Evolutionary conservation across 129 eudicot genomes (phyloP).

Genomic region (Flaveria trinervia): DNA sequence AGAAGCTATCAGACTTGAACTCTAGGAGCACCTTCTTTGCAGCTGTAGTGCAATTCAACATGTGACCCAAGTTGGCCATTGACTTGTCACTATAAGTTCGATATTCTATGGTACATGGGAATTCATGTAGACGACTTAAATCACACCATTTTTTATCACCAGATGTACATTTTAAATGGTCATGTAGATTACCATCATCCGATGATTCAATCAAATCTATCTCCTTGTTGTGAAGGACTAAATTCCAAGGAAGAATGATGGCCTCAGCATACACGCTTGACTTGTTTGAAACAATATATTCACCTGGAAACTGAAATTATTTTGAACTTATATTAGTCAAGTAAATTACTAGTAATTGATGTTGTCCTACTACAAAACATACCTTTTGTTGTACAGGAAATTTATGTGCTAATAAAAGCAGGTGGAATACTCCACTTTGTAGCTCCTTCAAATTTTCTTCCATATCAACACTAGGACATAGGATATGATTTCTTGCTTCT

Average conservation of each 20-base stretch:
- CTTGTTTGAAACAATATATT: slow-evolving; percentile 42
- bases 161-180: slow-evolving; percentile 8
- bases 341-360: slow-evolving; percentile 9
- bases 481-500: slow-evolving; percentile 35
- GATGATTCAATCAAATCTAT: slow-evolving; percentile 29
- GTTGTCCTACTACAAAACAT: slow-evolving; percentile 16
- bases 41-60: slow-evolving; percentile 32
- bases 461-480: slow-evolving; percentile 31
- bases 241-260: slow-evolving; percentile 69
- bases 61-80: slow-evolving; percentile 29
- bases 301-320: slow-evolving; percentile 57
- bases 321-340: slow-evolving; percentile 13
- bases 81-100: slow-evolving; percentile 33
- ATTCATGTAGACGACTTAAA: slow-evolving; percentile 34
- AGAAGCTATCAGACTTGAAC: slow-evolving; percentile 56
- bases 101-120: slow-evolving; percentile 43
- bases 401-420: slow-evolving; percentile 65
- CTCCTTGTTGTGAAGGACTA: slow-evolving; percentile 42
- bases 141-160: slow-evolving; percentile 25
- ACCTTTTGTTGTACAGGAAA: slow-evolving; percentile 73
- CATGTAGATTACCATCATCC: slow-evolving; percentile 25
- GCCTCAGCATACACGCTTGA: slow-evolving; percentile 62
- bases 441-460: slow-evolving; percentile 39
- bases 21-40: slow-evolving; percentile 60
- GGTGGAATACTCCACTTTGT: slow-evolving; percentile 66